These are phyloP conservation scores for Aureobasidium melanogenum DNA, from an alignment of 2,329 filamentous ascomycete species.

Conservation along the genomic window DNA sequence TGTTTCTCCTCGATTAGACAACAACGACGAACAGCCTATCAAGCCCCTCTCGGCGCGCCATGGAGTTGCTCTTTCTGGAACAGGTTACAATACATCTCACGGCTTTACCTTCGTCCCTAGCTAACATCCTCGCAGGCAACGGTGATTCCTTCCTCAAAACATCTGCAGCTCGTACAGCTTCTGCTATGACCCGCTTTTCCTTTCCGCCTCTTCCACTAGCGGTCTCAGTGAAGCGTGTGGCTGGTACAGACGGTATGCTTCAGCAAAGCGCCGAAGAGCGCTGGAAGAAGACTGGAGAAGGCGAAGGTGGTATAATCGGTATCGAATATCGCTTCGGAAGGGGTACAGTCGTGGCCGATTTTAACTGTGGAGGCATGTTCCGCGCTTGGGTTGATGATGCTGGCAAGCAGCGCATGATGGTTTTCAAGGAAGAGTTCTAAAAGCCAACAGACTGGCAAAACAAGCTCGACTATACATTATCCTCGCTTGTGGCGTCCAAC, in stretches of 20 bases:
- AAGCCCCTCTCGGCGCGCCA: conserved; percentile 7
- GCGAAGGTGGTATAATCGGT: conserved; percentile 78
- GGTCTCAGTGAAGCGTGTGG: conserved; percentile 54
- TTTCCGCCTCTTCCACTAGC: conserved; percentile 36
- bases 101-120: neutral
- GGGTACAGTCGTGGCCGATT: conserved; percentile 61
- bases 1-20: neutral
- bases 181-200: conserved; percentile 61
- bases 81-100: neutral
- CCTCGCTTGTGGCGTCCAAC: neutral
- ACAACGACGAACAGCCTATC: neutral
- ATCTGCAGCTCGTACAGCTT: conserved; percentile 61
- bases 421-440: conserved; percentile 42
- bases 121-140: conserved; percentile 47
- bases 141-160: conserved; percentile 77
- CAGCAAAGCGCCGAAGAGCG: conserved; percentile 64
- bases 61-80: conserved; percentile 25
- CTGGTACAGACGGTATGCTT: conserved; percentile 64
- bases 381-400: conserved; percentile 63
- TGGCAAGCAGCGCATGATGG: conserved; percentile 48
- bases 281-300: conserved; percentile 67
- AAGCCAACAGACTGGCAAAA: neutral
- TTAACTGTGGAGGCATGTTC: conserved; percentile 84
- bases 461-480: neutral
- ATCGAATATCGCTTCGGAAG: conserved; percentile 50